Conservation (phyloP, 768 basidiomycete species). For the Hydnum rufescens region DNA sequence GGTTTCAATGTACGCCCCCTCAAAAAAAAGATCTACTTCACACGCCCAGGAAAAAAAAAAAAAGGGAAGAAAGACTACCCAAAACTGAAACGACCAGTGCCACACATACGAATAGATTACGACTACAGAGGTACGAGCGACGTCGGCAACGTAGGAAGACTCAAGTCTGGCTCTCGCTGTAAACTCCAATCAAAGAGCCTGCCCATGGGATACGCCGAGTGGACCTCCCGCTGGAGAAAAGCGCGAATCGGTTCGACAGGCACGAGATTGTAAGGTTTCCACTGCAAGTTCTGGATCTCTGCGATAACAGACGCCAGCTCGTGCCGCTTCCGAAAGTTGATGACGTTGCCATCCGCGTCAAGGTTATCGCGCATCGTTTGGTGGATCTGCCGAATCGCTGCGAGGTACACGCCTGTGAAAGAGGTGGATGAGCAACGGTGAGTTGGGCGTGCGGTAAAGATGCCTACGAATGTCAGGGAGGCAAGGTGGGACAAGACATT, state of each 20-base stretch:
- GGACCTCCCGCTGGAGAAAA: conserved; percentile 63
- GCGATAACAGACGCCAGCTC: conserved; percentile 91
- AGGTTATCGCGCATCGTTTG: conserved; percentile 83
- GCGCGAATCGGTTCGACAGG: conserved; percentile 42
- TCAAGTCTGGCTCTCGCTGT: conserved; percentile 81
- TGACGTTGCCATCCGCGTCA: conserved; percentile 36
- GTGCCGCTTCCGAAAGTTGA: conserved; percentile 93
- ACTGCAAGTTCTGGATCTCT: conserved; percentile 93
- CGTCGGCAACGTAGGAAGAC: too few species aligned
- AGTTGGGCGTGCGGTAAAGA: conserved; percentile 2
- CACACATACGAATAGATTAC: too few species aligned
- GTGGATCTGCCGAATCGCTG: conserved; percentile 88
- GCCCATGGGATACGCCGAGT: conserved; percentile 44
- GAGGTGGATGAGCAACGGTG: background rate
- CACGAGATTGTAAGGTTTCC: conserved; percentile 70
- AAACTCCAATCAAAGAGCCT: conserved; percentile 62
- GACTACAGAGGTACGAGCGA: too few species aligned
- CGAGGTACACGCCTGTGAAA: conserved; percentile 75
- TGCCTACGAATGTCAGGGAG: conserved; percentile 81
- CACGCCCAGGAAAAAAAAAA: too few species aligned
- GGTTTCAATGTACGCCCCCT: too few species aligned
- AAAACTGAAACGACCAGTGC: too few species aligned
- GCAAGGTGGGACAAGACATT: conserved; percentile 72
- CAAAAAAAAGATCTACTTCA: too few species aligned
- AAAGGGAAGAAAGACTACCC: too few species aligned